Conservation (phyloP, 305 asterid genomes). For the Fraxinus floribunda region DNA sequence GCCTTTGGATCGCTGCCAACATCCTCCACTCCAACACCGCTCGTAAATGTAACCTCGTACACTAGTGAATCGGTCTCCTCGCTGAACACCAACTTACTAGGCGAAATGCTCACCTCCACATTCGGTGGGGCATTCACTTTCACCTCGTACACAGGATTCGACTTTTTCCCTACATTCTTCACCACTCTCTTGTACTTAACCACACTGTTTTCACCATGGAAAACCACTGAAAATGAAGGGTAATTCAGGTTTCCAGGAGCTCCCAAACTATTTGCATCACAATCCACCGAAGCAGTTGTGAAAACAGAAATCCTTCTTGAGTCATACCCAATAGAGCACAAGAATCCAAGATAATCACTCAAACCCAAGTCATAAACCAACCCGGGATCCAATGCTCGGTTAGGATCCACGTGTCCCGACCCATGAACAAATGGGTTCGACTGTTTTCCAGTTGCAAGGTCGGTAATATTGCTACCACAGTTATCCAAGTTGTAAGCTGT, state of each 20-base stretch:
- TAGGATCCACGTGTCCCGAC: conserved; percentile 88
- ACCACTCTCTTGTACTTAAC: conserved; percentile 67
- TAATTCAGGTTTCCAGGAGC: conserved; percentile 77
- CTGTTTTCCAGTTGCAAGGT: conserved; percentile 67
- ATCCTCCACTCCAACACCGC: conserved; percentile 27
- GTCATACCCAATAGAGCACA: conserved; percentile 69
- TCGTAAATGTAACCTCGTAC: conserved; percentile 61
- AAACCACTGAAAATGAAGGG: conserved; percentile 80
- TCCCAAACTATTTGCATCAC: conserved; percentile 34
- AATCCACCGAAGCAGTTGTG: conserved; percentile 44
- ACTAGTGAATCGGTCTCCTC: conserved; percentile 42
- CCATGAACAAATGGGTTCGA: conserved; percentile 70
- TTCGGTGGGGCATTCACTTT: conserved; percentile 60
- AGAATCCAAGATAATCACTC: conserved; percentile 57
- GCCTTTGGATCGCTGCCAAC: conserved; percentile 43
- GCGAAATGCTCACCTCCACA: conserved; percentile 71
- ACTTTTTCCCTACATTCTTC: conserved; percentile 55
- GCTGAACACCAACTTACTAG: conserved; percentile 55
- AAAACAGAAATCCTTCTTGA: conserved; percentile 43
- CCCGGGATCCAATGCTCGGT: conserved; percentile 73
- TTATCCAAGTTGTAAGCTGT: conserved; percentile 73
- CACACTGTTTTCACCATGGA: conserved; percentile 24
- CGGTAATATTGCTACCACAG: conserved; percentile 48
- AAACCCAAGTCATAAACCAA: conserved; percentile 60
- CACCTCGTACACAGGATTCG: conserved; percentile 49